These are phyloP conservation scores for Phylloporus sp. DNA, from an alignment of 768 basidiomycete species.

Conservation along the genomic window DNA sequence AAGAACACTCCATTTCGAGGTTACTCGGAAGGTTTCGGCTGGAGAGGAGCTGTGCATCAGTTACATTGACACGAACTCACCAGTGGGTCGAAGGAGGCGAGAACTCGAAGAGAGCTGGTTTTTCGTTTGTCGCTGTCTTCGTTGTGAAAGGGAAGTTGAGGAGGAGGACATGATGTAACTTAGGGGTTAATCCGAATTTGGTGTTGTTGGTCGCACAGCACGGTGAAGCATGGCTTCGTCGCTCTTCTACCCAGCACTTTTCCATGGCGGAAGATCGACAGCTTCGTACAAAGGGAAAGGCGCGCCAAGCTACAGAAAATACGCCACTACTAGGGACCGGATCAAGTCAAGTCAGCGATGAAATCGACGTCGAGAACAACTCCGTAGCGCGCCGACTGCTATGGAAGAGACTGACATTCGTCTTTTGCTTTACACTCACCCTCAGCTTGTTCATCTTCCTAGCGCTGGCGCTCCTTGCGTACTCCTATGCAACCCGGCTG, in stretches of 20 bases:
- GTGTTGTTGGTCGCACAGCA: neutral
- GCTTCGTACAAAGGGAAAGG: constrained; percentile 23
- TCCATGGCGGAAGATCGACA: constrained; percentile 21
- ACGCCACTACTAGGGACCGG: constrained; percentile 28
- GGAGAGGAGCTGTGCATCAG: constrained; percentile 59
- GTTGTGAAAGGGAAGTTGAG: constrained; percentile 38
- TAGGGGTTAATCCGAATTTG: constrained; percentile 8
- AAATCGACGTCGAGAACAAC: constrained; percentile 18
- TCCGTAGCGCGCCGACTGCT: constrained; percentile 25
- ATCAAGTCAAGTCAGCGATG: constrained; percentile 19
- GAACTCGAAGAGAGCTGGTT: constrained; percentile 51
- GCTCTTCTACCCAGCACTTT: constrained; percentile 6
- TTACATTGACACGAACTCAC: constrained; percentile 39
- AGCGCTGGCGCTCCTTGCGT: constrained; percentile 49
- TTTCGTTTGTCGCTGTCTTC: constrained; percentile 47
- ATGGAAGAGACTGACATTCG: constrained; percentile 32
- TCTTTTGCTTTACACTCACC: constrained; percentile 56
- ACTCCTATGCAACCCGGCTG: constrained; percentile 59
- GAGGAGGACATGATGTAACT: neutral
- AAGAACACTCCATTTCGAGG: constrained; percentile 45
- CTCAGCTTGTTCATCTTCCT: constrained; percentile 44
- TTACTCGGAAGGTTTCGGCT: constrained; percentile 35
- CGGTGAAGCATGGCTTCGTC: neutral
- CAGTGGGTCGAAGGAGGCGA: constrained; percentile 34
- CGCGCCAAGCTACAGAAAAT: constrained; percentile 23